These are phyloP conservation scores for Potentilla sterilis DNA, from an alignment of 306 rosid genomes.

Conservation along the genomic window DNA sequence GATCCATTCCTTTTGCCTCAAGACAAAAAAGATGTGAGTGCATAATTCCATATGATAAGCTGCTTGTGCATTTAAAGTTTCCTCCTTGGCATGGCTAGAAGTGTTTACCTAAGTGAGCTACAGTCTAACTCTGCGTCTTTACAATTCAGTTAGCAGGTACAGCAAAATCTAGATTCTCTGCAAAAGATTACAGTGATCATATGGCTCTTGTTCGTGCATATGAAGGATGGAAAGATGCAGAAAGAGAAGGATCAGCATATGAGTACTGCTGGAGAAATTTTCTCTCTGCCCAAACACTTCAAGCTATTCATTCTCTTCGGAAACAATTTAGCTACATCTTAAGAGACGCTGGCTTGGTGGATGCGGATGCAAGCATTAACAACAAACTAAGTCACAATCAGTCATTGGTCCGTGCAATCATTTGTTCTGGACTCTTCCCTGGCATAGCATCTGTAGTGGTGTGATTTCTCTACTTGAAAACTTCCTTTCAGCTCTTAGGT, in stretches of 20 bases:
- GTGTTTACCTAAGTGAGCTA: background rate
- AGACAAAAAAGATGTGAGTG: conserved; percentile 89
- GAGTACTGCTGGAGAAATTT: conserved; percentile 99
- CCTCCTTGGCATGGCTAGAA: background rate
- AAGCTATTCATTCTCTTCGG: conserved; percentile 94
- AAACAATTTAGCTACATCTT: conserved; percentile 87
- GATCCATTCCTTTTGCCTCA: conserved; percentile 98
- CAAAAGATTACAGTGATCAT: conserved; percentile 97
- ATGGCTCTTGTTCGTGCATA: conserved; percentile 99
- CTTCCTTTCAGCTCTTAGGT: conserved; percentile 20
- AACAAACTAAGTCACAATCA: conserved; percentile 87
- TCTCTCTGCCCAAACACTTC: conserved; percentile 95
- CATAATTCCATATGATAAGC: conserved; percentile 17
- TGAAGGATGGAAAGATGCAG: conserved; percentile 99
- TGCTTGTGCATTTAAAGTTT: conserved; percentile 20
- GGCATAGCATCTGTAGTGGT: conserved; percentile 97
- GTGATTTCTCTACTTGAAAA: conserved; percentile 31
- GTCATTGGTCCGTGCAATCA: conserved; percentile 86
- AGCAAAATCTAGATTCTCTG: conserved; percentile 95
- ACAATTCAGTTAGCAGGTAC: conserved; percentile 85
- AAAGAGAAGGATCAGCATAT: conserved; percentile 95
- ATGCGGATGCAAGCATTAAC: conserved; percentile 57
- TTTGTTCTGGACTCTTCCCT: conserved; percentile 95
- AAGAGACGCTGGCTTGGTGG: conserved; percentile 84
- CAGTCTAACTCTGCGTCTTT: conserved; percentile 3